Evolutionary conservation across 1,284 basidiomycete species (phyloP), one percentile per base, ranked within the genome.

Genomic region (Rhodofomes roseus): DNA sequence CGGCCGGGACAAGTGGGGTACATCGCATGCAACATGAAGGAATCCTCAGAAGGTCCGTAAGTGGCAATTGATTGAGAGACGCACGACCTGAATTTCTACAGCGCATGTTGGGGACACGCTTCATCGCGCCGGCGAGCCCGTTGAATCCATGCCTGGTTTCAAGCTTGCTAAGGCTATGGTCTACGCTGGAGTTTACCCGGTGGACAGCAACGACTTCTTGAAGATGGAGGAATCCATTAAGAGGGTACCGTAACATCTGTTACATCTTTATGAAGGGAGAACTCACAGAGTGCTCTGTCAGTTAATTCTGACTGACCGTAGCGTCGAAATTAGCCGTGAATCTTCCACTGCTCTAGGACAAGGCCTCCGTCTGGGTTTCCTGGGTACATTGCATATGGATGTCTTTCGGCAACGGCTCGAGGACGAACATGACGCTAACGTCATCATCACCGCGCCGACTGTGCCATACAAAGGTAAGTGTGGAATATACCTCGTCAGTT

Each of bases 321-420:
- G 91, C 71, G 94, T 99, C 11, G 91, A 93, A 8, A 82, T 96
- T n/a, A 90, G 93, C 66, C 82, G 93, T 53, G 97, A 99, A 73
- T 93, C 93, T 0, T 98, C 96, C 1, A 86, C 90, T 16, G 96
- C 97, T 11, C 81, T 99, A 5, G 96, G 96, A 1, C 96, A 98
- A 75, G 97, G 97, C 8, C 95, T 90, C 72, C 86, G 97, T 48
- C 83, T 99, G 7, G 97, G 97, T 0, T 98, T 99, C 74, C 81
- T 99, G 11, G 97, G 97, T 0, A 94, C 95, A 1, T 76, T 99
- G 60, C 97, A 99, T 72, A 95, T 99, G 89, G 97, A 99, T 66
- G 94, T 97, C 43, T 96, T 96, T 72, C 86, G 95, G 34, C 96
- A 99, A 73, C 84, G 97, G 14, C 81, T 99, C 6, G 96, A 98